Base-by-base conservation (phyloP, 140 eudicot genomes). In the Anethum foeniculum region DNA sequence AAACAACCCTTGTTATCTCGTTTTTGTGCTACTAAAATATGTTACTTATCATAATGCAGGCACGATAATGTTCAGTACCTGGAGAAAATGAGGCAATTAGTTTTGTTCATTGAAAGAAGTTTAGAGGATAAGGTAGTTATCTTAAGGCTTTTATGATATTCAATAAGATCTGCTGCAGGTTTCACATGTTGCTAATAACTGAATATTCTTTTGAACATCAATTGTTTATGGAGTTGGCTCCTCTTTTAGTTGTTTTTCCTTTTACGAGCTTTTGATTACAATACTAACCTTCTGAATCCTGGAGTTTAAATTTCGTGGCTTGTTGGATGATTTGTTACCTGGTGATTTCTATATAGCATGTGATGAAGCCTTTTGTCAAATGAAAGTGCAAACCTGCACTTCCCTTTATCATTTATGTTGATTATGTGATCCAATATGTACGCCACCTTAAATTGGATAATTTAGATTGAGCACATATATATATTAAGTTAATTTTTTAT, bases 81-180 rank as follows among this genome's bases (percentile, higher is more conserved):
- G 88, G 99, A 96, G 90, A 96, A 96, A 81, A 83, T 96, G 90
- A 91, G 90, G 88, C 91, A 90, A 13, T 83, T 96, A 82, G 93
- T 91, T 80, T 69, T 96, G 87, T 96, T 93, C 90, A 85, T 93
- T 80, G 98, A 96, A 84, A 96, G 92, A 81, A 96, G 84, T 68
- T 87, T 96, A 87, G 99, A 88, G 43, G 88, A 89, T 41, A 93
- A 93, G 98, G 98, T 91, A 82, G 83, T 69, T 46, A 49, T 80
- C 76, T 6, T 67, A 4, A 14, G 68, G 10, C 43, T 54, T 16
- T 79, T 79, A 34, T 67, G 48, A 68, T 54, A 54, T 83, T 78
- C 46, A 48, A 30, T 27, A 51, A 13, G 79, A 52, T 44, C 41
- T 51, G 60, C 36, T 39, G 71, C 38, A 28, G 18, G 51, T 68